Percentiles rank a stretch among this genome's conserved stretches.
These are phyloP conservation scores for Tetrapisispora phaffii DNA, from an alignment of 805 yeast species.

Conservation along the genomic window DNA sequence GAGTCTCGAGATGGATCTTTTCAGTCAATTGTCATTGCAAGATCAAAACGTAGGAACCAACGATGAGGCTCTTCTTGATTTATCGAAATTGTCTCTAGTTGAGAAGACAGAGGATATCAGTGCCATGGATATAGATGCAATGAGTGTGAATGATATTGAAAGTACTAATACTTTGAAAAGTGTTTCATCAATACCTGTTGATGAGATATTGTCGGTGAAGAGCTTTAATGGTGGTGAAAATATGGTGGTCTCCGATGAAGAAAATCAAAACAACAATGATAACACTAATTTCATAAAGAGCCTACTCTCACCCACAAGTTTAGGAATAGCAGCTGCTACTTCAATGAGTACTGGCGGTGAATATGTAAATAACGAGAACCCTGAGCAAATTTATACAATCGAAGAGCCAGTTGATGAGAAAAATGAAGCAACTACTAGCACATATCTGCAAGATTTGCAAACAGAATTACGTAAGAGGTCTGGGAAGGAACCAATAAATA, in stretches of 20 bases:
- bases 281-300: constrained; percentile 8
- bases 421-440: background rate
- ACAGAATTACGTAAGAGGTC: constrained; percentile 12
- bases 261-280: constrained; percentile 2
- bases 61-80: background rate
- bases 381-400: constrained; percentile 7
- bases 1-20: background rate
- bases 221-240: background rate
- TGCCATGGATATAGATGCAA: constrained; percentile 7
- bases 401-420: background rate
- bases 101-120: background rate
- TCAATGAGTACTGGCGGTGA: background rate
- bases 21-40: background rate
- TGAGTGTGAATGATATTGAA: background rate
- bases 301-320: constrained; percentile 22
- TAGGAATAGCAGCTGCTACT: constrained; percentile 25
- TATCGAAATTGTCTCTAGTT: constrained; percentile 1
- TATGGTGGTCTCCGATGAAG: constrained; percentile 2
- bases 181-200: background rate
- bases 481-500: constrained; percentile 15
- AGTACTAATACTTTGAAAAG: background rate
- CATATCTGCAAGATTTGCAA: constrained; percentile 4
- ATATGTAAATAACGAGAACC: too few species aligned
- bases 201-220: background rate
- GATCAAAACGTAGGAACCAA: background rate